Evolutionary conservation across 2,329 filamentous ascomycete genomes (phyloP), one percentile per base, ranked within the genome.

Genomic region (Talaromyces rugulosus): DNA sequence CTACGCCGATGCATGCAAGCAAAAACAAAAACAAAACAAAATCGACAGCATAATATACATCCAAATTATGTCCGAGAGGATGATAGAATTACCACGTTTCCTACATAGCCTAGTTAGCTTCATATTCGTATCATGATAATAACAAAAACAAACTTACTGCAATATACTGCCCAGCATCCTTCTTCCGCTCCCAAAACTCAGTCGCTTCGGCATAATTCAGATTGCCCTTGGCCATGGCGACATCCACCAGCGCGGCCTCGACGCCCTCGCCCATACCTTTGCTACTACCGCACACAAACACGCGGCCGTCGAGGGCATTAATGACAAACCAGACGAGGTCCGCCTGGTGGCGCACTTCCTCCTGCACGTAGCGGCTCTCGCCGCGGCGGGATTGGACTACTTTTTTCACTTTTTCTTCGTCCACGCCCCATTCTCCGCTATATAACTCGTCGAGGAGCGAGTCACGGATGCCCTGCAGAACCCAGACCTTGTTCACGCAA

Each of bases 311-410:
- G n/a, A 98, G 83, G 2, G 92, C 88, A 75, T 98, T 98, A 81
- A 96, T 90, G 66, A 98, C 92, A 75, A 92, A 96, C 95, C 95
- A 99, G 16, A 98, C 94, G n/a, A 98, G 84, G 72, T 98, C 95
- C 1, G 93, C 91, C 75, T 98, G 95, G 66, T 91, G 84, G 11
- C 86, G 83, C 8, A 99, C 94, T 76, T 98, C 95, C 71, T 99
- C 95, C 74, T 99, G 95, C 1, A 99, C 95, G 72, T 99, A 99
- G 66, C 89, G 89, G 65, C 91, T 91, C 68, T 92, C 89, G 53
- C 90, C 90, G 56, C 82, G 84, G 58, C 87, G 87, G 68, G 85
- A 91, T 75, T 95, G 86, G 11, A 93, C 89, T 1, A 95, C 90
- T 50, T 87, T 89, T 79, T 93, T 92, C 57, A 93, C 89, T 73